phyloP scores from a whole-genome alignment of 1,139 yeast species.

The Nakaseomyces glabratus region DNA sequence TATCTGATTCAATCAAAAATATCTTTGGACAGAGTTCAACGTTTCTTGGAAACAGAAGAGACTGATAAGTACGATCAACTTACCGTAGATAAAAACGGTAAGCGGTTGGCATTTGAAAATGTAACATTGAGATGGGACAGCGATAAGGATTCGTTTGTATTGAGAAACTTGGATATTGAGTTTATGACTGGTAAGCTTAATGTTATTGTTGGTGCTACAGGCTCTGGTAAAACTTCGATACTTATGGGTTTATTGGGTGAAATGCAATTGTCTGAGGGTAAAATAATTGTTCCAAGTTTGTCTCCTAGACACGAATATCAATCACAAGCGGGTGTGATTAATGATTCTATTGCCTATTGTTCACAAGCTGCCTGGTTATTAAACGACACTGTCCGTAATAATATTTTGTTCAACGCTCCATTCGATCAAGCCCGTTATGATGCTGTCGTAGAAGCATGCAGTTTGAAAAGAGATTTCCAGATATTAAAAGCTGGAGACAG shows the following conservation, averaged over 20 bases:
- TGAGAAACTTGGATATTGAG: slow-evolving; percentile 55
- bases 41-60: slow-evolving; percentile 42
- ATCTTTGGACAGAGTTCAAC: slow-evolving; percentile 38
- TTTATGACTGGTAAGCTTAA: slow-evolving; percentile 66
- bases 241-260: slow-evolving; percentile 80
- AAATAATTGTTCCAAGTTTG: slow-evolving; percentile 65
- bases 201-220: slow-evolving; percentile 82
- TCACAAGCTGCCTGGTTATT: slow-evolving; percentile 87
- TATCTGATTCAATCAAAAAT: slow-evolving; percentile 8
- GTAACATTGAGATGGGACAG: slow-evolving; percentile 31
- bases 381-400: slow-evolving; percentile 70
- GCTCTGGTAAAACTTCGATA: slow-evolving; percentile 79
- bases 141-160: slow-evolving; percentile 42
- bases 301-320: slow-evolving; percentile 56
- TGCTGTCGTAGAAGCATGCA: slow-evolving; percentile 70
- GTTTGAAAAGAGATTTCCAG: slow-evolving; percentile 62
- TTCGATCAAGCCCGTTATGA: slow-evolving; percentile 62
- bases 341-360: slow-evolving; percentile 84
- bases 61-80: slow-evolving; percentile 23
- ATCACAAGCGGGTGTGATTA: slow-evolving; percentile 65
- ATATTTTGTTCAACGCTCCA: slow-evolving; percentile 63
- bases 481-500: slow-evolving; percentile 60
- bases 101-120: slow-evolving; percentile 13
- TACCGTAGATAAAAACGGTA: slow-evolving; percentile 13
- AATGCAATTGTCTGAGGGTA: slow-evolving; percentile 62